Conservation (phyloP, 1,284 basidiomycete species). For the Xerocomus nothofagi region DNA sequence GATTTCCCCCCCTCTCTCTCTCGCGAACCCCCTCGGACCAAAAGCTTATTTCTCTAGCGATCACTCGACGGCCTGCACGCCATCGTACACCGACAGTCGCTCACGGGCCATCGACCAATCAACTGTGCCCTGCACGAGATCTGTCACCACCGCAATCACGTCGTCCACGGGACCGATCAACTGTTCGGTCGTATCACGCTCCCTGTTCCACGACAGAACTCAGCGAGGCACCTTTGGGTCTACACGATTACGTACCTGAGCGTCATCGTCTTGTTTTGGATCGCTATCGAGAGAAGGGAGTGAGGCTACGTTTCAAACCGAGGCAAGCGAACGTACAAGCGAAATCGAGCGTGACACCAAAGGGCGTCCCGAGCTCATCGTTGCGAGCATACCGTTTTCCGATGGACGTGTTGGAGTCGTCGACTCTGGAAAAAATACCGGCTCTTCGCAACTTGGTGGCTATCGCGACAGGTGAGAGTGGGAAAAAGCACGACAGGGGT, state of each 20-base stretch:
- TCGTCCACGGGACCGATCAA: conserved; percentile 92
- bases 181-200: conserved; percentile 94
- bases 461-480: conserved; percentile 32
- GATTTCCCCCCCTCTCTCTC: neutral
- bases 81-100: conserved; percentile 80
- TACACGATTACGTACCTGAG: conserved; percentile 58
- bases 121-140: conserved; percentile 71
- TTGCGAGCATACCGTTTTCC: conserved; percentile 97
- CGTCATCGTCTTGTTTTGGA: conserved; percentile 87
- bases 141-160: conserved; percentile 80
- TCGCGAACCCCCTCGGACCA: conserved; percentile 2
- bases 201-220: conserved; percentile 62
- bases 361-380: conserved; percentile 98
- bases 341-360: conserved; percentile 96
- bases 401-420: conserved; percentile 94
- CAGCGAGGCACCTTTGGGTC: too few relatives aligned
- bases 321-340: conserved; percentile 64
- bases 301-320: neutral
- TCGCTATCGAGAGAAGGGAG: conserved; percentile 44
- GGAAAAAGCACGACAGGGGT: neutral
- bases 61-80: conserved; percentile 79
- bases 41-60: conserved; percentile 3
- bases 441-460: conserved; percentile 84
- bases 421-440: conserved; percentile 90
- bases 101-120: conserved; percentile 80